Evolutionary conservation across 495 filamentous ascomycete species (phyloP), one percentile per base, ranked within the genome.

Genomic region (Lepidopterella palustris): DNA sequence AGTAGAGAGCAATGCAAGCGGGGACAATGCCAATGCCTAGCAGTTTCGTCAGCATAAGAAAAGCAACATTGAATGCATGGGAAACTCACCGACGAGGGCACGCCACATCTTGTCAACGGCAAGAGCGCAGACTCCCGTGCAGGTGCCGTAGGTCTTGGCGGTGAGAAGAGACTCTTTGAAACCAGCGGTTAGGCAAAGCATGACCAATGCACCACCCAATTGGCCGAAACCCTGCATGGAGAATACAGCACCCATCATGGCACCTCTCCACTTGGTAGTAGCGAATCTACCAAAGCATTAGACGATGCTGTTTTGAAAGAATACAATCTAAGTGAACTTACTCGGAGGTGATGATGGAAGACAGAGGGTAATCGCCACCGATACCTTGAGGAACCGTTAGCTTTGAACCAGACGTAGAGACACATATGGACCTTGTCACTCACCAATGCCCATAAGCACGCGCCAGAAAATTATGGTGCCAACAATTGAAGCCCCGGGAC

Each of bases 81-180:
- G 26, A 1, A 20, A 2, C 47, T 0, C 8, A 50, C 88, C 88
- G 68, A 93, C 86, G 40, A 91, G 74, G 3, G 80, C 73, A 62
- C 89, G 81, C 89, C 89, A 93, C 85, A 93, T 90, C 77, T 88
- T 89, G 75, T 92, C 89, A n/a, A 90, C 86, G 13, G 87, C 87
- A 24, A 85, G 60, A 27, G 74, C 74, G 71, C 87, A 90, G 47
- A 77, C 80, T 25, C 84, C 87, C 25, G 74, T 75, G 75, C 87
- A 90, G 11, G 75, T 67, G 3, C 65, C 70, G 21, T 77, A 73
- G 10, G 60, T 69, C 9, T 73, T 68, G 18, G 84, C 80, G 6
- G 73, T 69, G 45, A 75, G 60, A 1, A 92, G 80, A 0, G 84
- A 84, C 15, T 80, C 74, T 65, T 82, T 87, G 78, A 92, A 93